Evolutionary conservation across 2,329 filamentous ascomycete species (phyloP), one percentile per base, ranked within the genome.

Genomic region (Penicillium sclerotigenum): DNA sequence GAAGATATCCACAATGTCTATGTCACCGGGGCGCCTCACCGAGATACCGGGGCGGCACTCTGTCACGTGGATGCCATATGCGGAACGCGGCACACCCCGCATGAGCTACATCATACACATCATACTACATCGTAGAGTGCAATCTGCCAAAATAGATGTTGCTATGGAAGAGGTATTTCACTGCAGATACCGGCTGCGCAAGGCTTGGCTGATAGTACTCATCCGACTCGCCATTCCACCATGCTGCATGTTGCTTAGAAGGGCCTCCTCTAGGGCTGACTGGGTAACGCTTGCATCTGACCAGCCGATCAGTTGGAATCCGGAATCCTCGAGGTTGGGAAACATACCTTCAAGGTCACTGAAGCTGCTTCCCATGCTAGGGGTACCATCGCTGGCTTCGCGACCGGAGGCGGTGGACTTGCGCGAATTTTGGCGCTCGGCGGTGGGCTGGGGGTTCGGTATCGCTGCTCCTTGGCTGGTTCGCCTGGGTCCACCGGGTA

Each of bases 291-390:
- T 85, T 8, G 83, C 79, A 73, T 85, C 83, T 83, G 20, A n/a
- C 37, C 4, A 16, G 9, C 31, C 14, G 18, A 48, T 47, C 28
- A 54, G 42, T 24, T 29, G 7, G 26, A 18, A 52, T 22, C 20
- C 40, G 18, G 34, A 22, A 18, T 52, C 28, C 16, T 28, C 20
- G 20, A 34, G 34, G 2, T 37, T 20, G 26, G 10, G 14, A 14
- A 24, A 58, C 69, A 55, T 71, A 82, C 83, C 83, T 67, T 87
- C 85, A 34, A 87, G 73, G 68, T 87, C 85, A 61, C 83, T 86
- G 63, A 87, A 87, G 54, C 83, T 86, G 59, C 83, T 86, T 0
- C 84, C 85, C 81, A 85, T 85, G 59, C 82, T 84, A 3, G 82
- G 82, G 10, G 80, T 82, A 13, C 81, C 81, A 57, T 83, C 81